phyloP scores from a whole-genome alignment of 345 rosid genomes.

The Pistacia atlantica region DNA sequence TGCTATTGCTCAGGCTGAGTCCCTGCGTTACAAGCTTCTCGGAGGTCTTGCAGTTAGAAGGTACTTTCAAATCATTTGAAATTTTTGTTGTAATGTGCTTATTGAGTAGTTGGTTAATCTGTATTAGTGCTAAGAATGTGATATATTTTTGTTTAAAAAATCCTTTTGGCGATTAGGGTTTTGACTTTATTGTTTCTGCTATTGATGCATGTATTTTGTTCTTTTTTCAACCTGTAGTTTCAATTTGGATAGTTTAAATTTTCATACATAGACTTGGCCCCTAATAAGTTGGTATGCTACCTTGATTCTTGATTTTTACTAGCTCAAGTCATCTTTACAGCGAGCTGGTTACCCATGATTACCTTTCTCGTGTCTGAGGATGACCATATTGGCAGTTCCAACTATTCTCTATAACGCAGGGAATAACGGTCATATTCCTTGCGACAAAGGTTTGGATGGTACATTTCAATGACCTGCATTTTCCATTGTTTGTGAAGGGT shows the following conservation, averaged over 20 bases:
- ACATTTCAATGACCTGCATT: slow-evolving; percentile 4
- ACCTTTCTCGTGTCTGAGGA: slow-evolving; percentile 39
- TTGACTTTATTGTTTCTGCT: neutral
- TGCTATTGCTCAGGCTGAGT: slow-evolving; percentile 92
- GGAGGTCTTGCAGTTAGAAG: slow-evolving; percentile 93
- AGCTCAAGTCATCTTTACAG: slow-evolving; percentile 41
- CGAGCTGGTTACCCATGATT: slow-evolving; percentile 23
- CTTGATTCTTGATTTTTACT: neutral
- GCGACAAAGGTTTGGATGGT: slow-evolving; percentile 29
- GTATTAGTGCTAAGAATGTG: neutral
- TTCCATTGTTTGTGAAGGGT: neutral
- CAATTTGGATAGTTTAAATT: too few relatives aligned
- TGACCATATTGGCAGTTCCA: slow-evolving; percentile 33
- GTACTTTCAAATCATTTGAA: slow-evolving; percentile 21
- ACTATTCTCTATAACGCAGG: slow-evolving; percentile 4
- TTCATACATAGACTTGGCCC: too few relatives aligned
- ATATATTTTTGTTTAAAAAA: neutral
- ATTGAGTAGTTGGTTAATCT: neutral
- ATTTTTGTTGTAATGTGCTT: neutral
- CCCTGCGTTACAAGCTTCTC: slow-evolving; percentile 85
- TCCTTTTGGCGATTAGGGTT: neutral
- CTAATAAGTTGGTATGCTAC: too few relatives aligned
- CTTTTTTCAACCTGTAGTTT: neutral
- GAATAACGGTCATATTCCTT: slow-evolving; percentile 13
- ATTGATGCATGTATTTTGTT: neutral